Conservation (phyloP, 2,329 filamentous ascomycete species). For the Pseudocercospora crystallina region DNA sequence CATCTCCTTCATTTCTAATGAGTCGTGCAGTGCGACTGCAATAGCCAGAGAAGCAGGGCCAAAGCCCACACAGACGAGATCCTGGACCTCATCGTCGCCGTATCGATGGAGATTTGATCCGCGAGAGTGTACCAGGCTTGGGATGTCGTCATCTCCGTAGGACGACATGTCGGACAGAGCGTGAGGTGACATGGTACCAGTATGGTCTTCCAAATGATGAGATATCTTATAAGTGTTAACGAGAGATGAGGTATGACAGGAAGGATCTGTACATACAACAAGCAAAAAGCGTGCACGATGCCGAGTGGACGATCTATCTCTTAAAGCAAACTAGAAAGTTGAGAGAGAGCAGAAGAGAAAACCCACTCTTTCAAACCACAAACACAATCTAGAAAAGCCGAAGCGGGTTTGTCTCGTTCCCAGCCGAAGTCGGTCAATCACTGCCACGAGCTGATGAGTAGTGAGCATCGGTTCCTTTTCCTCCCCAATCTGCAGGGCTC, state of each 20-base stretch:
- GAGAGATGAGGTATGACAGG: neutral
- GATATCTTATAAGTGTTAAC: no score
- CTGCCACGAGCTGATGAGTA: no score
- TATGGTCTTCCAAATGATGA: no score
- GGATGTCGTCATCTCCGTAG: constrained; percentile 15
- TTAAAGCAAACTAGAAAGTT: no score
- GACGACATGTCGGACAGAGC: constrained; percentile 19
- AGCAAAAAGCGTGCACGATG: neutral
- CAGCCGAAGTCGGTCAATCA: constrained; percentile 2
- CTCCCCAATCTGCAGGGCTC: neutral
- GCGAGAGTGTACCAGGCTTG: constrained; percentile 13
- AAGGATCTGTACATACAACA: neutral
- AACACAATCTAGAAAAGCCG: neutral
- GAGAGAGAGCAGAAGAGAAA: no score
- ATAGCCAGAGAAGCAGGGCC: constrained; percentile 88
- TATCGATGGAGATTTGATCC: constrained; percentile 48
- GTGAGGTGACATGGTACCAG: constrained; percentile 24
- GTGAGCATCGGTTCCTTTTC: no score
- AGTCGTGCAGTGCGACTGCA: constrained; percentile 83
- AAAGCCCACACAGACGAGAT: constrained; percentile 88
- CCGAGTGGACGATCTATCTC: neutral
- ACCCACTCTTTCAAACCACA: neutral
- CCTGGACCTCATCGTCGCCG: constrained; percentile 66
- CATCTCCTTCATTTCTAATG: constrained; percentile 51
- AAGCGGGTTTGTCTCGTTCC: constrained; percentile 1